A percentile compares a stretch with the other conserved stretches of the same genome.
phyloP scores from a whole-genome alignment of 352 stramenopile species.

The Aphanomyces stellatus region DNA sequence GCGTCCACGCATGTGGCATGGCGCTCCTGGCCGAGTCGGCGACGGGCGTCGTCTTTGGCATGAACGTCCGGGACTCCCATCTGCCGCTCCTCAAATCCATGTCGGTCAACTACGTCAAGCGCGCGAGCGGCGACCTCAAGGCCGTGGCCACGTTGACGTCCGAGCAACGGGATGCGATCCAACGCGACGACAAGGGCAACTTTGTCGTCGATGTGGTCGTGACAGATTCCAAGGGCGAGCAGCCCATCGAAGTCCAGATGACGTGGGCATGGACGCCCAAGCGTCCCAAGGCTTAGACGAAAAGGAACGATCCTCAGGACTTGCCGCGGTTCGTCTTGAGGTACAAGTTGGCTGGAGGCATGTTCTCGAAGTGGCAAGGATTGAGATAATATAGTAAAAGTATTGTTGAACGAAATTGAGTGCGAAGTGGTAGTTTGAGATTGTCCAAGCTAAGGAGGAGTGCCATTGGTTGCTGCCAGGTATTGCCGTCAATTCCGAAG shows the following conservation, averaged over 20 bases:
- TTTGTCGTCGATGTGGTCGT: constrained; percentile 62
- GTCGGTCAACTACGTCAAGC: constrained; percentile 66
- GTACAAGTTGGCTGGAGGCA: no score
- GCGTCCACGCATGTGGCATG: constrained; percentile 82
- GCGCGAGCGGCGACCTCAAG: constrained; percentile 56
- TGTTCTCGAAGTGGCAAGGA: no score
- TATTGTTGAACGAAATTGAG: no score
- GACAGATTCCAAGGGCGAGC: constrained; percentile 56
- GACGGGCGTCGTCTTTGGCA: constrained; percentile 75
- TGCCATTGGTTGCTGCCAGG: no score
- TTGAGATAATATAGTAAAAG: no score
- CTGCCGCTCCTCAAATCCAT: constrained; percentile 81
- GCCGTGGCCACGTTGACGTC: constrained; percentile 60
- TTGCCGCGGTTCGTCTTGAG: no score
- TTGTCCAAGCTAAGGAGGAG: no score
- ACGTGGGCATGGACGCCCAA: constrained; percentile 81
- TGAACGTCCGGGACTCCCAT: constrained; percentile 78
- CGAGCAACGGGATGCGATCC: constrained; percentile 56
- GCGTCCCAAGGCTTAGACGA: constrained; percentile 1
- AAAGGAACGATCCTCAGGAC: no score
- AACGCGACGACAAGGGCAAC: constrained; percentile 59
- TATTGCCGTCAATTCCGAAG: no score
- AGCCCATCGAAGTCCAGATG: constrained; percentile 78
- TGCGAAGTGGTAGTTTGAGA: no score
- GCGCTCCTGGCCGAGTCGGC: constrained; percentile 72